These are phyloP conservation scores for Exophiala spinifera DNA, from an alignment of 2,329 filamentous ascomycete genomes.

Conservation along the genomic window DNA sequence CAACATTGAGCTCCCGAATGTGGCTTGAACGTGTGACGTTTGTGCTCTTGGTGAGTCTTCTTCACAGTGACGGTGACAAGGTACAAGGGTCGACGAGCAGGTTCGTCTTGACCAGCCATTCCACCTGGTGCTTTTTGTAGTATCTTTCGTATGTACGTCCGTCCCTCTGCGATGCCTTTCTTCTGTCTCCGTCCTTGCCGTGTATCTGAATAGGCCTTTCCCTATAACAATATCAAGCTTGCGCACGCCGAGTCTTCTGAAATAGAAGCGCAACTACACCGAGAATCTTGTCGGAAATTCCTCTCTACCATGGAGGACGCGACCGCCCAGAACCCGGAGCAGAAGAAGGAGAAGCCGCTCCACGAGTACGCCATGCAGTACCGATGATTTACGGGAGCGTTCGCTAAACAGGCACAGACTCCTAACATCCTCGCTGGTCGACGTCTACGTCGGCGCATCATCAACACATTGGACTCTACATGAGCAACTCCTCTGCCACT, in stretches of 20 bases:
- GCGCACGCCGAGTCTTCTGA: not conserved
- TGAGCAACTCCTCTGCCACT: slow-evolving; percentile 55
- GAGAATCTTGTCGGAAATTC: not conserved
- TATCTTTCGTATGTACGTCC: not conserved
- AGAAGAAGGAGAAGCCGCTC: slow-evolving; percentile 38
- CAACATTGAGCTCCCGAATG: not conserved
- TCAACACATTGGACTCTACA: slow-evolving; percentile 56
- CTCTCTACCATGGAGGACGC: slow-evolving; percentile 25
- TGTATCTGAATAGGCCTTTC: not conserved
- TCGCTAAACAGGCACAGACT: slow-evolving; percentile 38
- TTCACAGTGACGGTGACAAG: slow-evolving; percentile 7
- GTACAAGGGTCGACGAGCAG: slow-evolving; percentile 10
- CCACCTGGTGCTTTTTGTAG: not conserved
- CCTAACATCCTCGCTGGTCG: slow-evolving; percentile 53
- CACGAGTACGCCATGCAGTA: slow-evolving; percentile 37
- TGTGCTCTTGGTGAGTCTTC: not conserved
- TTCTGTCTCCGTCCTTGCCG: not conserved
- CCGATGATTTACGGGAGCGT: not conserved
- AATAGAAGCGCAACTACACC: not conserved
- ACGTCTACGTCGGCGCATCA: slow-evolving; percentile 54
- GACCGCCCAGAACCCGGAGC: slow-evolving; percentile 9
- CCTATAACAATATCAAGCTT: not conserved
- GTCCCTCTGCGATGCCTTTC: not conserved
- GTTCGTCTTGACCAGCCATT: slow-evolving; percentile 3
- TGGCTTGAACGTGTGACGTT: slow-evolving; percentile 20